Percentiles rank a stretch among this genome's conserved stretches.
These are phyloP conservation scores for Cicer chorassanicum DNA, from an alignment of 306 rosid genomes.

Conservation along the genomic window DNA sequence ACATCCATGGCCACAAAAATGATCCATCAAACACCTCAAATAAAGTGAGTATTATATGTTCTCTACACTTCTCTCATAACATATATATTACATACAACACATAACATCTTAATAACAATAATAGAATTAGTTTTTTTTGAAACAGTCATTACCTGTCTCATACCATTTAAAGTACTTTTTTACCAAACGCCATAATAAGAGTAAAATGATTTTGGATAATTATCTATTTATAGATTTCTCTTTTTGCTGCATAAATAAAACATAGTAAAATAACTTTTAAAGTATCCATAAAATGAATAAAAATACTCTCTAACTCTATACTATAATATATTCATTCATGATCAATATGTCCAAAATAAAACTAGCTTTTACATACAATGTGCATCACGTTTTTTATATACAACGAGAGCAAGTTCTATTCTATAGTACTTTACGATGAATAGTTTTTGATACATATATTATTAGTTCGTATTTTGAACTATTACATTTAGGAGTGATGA, in stretches of 20 bases:
- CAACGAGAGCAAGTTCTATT: conserved; percentile 37
- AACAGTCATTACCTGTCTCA: no score
- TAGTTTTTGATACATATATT: conserved; percentile 5
- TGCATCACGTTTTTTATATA: conserved; percentile 33
- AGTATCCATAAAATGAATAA: not conserved
- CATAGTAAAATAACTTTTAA: not conserved
- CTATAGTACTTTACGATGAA: conserved; percentile 19
- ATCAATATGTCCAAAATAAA: conserved; percentile 35
- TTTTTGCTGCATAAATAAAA: not conserved
- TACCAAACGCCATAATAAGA: no score
- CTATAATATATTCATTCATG: conserved; percentile 29
- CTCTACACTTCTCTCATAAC: no score
- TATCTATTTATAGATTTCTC: not conserved
- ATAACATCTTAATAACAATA: no score
- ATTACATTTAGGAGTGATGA: conserved; percentile 6
- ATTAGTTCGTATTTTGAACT: conserved; percentile 35
- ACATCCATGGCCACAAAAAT: no score
- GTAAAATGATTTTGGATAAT: no score
- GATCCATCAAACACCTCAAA: no score
- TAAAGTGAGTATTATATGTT: no score
- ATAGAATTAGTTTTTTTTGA: no score
- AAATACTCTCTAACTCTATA: conserved; percentile 15
- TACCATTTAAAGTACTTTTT: no score
- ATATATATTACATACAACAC: no score
- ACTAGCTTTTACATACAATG: conserved; percentile 37